These are phyloP conservation scores for Beta vulgaris DNA, from an alignment of 148 eudicot species.

Conservation along the genomic window DNA sequence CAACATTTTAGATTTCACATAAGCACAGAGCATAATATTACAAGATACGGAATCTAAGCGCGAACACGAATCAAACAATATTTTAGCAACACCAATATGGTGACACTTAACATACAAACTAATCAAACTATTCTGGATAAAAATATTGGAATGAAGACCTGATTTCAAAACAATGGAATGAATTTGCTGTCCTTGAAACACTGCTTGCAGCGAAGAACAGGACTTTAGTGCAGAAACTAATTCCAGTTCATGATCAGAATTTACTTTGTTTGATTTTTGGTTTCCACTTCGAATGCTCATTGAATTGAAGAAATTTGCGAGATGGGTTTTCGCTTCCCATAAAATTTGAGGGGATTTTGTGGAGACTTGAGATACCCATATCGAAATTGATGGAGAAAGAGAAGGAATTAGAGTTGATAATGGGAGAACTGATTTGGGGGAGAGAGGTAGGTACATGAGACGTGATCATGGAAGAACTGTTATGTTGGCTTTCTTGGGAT, in stretches of 20 bases:
- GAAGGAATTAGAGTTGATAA: constrained; percentile 1
- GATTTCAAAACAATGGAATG: constrained; percentile 54
- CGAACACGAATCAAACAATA: constrained; percentile 34
- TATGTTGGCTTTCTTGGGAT: background rate
- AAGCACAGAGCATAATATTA: constrained; percentile 73
- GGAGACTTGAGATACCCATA: constrained; percentile 38
- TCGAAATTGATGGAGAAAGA: constrained; percentile 18
- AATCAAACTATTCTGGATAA: constrained; percentile 72
- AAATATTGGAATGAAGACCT: constrained; percentile 55
- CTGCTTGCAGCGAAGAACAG: constrained; percentile 45
- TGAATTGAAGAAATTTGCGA: constrained; percentile 36
- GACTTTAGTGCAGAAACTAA: constrained; percentile 61
- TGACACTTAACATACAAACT: constrained; percentile 69
- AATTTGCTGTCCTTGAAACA: constrained; percentile 54
- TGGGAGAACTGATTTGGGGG: constrained; percentile 32
- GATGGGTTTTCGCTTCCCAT: constrained; percentile 28
- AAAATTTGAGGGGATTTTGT: constrained; percentile 14
- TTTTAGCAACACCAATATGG: constrained; percentile 42
- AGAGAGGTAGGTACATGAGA: constrained; percentile 42
- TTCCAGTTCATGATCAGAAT: constrained; percentile 36
- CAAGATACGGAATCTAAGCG: constrained; percentile 52
- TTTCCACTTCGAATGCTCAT: constrained; percentile 15
- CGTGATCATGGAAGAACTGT: constrained; percentile 13
- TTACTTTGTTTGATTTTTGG: constrained; percentile 19
- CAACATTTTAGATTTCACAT: constrained; percentile 51